Evolutionary conservation across 2,329 filamentous ascomycete genomes (phyloP).

Genomic region (Pseudofabraea citricarpa): DNA sequence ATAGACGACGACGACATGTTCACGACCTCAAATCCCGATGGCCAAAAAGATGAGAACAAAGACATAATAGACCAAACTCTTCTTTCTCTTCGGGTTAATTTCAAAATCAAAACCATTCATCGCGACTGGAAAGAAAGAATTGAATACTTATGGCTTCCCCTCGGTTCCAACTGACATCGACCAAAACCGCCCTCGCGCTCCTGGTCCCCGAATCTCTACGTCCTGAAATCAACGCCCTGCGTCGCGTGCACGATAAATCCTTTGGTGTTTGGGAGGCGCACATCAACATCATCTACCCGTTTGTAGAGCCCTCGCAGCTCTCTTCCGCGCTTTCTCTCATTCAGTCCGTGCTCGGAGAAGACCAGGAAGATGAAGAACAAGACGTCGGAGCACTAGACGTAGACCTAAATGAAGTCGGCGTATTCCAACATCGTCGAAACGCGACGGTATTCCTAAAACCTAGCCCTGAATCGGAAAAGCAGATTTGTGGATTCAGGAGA

Average conservation of each 20-base stretch:
- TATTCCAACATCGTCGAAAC: conserved; percentile 12
- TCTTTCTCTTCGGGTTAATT: too few species aligned
- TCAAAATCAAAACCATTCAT: too few species aligned
- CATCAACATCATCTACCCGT: conserved; percentile 63
- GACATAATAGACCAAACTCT: too few species aligned
- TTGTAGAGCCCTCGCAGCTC: conserved; percentile 46
- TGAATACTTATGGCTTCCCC: too few species aligned
- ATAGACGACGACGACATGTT: too few species aligned
- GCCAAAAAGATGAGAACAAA: too few species aligned
- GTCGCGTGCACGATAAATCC: conserved; percentile 58
- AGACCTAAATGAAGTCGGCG: conserved; percentile 6
- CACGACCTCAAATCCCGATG: too few species aligned
- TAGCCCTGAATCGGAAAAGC: conserved; percentile 3
- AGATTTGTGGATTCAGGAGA: conserved; percentile 8
- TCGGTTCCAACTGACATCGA: conserved; percentile 27
- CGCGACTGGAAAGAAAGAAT: too few species aligned
- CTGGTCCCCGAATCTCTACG: conserved; percentile 47
- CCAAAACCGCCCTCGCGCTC: conserved; percentile 57
- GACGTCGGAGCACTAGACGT: too few species aligned
- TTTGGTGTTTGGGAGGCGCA: conserved; percentile 62
- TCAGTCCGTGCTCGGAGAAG: conserved; percentile 36
- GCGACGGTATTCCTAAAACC: conserved; percentile 16
- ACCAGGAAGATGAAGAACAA: conserved; percentile 24
- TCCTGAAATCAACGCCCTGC: conserved; percentile 46
- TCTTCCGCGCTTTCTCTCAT: conserved; percentile 15